Evolutionary conservation across 1,284 basidiomycete genomes (phyloP), one percentile per base, ranked within the genome.

Genomic region (Pascua sp.): DNA sequence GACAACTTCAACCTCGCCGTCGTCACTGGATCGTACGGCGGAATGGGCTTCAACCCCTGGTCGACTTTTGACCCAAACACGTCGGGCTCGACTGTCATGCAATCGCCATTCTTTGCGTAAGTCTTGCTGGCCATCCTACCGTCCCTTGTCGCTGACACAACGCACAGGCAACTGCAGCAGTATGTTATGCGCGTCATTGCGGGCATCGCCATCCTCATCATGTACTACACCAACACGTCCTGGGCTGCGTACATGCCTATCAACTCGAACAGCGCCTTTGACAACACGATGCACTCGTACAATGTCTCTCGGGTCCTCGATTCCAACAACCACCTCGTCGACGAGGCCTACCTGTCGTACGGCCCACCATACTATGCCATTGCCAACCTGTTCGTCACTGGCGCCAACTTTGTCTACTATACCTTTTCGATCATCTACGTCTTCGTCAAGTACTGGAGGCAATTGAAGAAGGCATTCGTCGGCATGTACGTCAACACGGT

Each of bases 371-470:
- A 51, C 51, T 39, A 50, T 11, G 11, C 47, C 8, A 44, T 42
- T 37, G 58, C 45, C 36, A 24, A 45, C 13, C 44, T 60, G 11
- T 42, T 52, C 8, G 32, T 42, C 11, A 46, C 48, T 44, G 48
- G 48, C 41, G 49, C 47, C 47, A 59, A 59, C 55, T 68, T 67
- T 37, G 67, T 63, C 24, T 48, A 39, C 16, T 68, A 68, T 62
- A 59, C 59, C 36, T 48, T 60, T 36, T 51, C 51, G n/a, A 18
- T 55, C 38, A 56, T 41, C 5, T 55, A 49, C 40, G 49, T 88
- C 5, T 82, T 86, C 79, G 70, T 92, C 45, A 91, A 88, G 88
- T 44, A 41, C 16, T 61, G 51, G 47, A 44, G 39, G 15, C 24
- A 32, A 32, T 32, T 32, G 24, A 32, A 32, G 24, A 32, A 32